Conservation (phyloP, 2,329 filamentous ascomycete genomes). For the Calonectria pseudoturangicola region DNA sequence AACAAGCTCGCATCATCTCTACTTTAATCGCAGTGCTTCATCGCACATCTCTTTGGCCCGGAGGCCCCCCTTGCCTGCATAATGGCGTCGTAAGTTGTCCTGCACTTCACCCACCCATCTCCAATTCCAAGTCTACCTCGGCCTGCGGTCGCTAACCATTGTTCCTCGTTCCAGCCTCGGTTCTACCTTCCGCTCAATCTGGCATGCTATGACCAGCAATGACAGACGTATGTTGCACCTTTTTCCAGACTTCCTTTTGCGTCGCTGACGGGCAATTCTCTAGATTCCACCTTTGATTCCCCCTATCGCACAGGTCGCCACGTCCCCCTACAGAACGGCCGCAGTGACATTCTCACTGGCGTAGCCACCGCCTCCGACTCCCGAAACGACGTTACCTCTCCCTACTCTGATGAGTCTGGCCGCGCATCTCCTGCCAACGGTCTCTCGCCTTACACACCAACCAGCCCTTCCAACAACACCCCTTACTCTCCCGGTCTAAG, state of each 20-base stretch:
- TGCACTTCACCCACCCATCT: background rate
- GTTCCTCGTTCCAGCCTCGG: conserved; percentile 70
- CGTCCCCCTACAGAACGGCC: conserved; percentile 88
- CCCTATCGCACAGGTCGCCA: conserved; percentile 94
- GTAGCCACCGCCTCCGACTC: conserved; percentile 94
- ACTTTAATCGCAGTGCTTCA: conserved; percentile 32
- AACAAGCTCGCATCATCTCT: conserved; percentile 37
- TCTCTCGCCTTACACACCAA: conserved; percentile 63
- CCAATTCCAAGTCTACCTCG: conserved; percentile 19
- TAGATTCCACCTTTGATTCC: conserved; percentile 94
- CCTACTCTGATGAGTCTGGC: conserved; percentile 84
- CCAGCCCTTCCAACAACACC: conserved; percentile 75
- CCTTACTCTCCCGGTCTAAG: conserved; percentile 95
- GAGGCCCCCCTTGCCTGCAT: conserved; percentile 47
- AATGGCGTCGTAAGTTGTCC: conserved; percentile 58
- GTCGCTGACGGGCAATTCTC: conserved; percentile 48
- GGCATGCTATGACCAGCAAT: conserved; percentile 90
- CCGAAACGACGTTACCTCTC: conserved; percentile 85
- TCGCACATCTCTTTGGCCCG: conserved; percentile 40
- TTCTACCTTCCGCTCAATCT: conserved; percentile 89
- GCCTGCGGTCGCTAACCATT: conserved; percentile 44
- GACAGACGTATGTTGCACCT: conserved; percentile 74
- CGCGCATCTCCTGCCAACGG: conserved; percentile 69
- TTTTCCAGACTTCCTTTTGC: conserved; percentile 24
- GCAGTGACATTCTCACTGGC: conserved; percentile 88